A percentile compares a stretch with the other conserved stretches of the same genome.
These are phyloP conservation scores for Neonectria sp. DNA, from an alignment of 2,329 filamentous ascomycete species.

Conservation along the genomic window DNA sequence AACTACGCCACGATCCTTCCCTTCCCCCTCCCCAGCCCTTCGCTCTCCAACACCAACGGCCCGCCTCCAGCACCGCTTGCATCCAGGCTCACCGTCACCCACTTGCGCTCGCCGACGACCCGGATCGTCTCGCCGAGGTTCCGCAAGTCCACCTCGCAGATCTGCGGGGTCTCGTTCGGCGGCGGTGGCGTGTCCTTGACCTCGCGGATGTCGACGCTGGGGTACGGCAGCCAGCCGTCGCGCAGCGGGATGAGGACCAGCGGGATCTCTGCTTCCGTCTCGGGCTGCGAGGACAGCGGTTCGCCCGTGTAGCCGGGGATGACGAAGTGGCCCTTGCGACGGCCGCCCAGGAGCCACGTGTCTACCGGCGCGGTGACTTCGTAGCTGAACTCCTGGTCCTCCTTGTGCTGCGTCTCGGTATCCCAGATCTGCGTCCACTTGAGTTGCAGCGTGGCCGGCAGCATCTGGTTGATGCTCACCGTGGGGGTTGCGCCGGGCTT, in stretches of 20 bases:
- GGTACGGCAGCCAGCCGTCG: slow-evolving; percentile 83
- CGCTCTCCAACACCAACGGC: slow-evolving; percentile 76
- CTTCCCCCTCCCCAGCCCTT: slow-evolving; percentile 53
- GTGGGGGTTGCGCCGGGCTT: slow-evolving; percentile 57
- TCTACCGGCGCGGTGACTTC: slow-evolving; percentile 83
- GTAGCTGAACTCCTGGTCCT: slow-evolving; percentile 83
- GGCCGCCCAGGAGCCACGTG: slow-evolving; percentile 88
- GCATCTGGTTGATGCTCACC: slow-evolving; percentile 74
- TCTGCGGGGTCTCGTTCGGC: slow-evolving; percentile 43
- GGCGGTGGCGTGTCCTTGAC: slow-evolving; percentile 55
- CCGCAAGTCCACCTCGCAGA: slow-evolving; percentile 85
- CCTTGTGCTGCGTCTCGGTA: slow-evolving; percentile 57
- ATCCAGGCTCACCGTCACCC: slow-evolving; percentile 82
- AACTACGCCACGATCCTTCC: slow-evolving; percentile 56
- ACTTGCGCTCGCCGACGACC: slow-evolving; percentile 79
- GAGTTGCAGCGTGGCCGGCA: slow-evolving; percentile 74
- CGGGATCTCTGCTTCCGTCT: slow-evolving; percentile 72
- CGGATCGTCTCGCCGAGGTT: slow-evolving; percentile 84
- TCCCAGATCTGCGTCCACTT: slow-evolving; percentile 77
- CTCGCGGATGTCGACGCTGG: slow-evolving; percentile 83
- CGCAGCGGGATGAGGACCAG: slow-evolving; percentile 86
- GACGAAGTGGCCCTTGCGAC: slow-evolving; percentile 83
- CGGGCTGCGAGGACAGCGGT: slow-evolving; percentile 60
- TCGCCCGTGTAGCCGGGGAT: slow-evolving; percentile 63
- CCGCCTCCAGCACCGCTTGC: slow-evolving; percentile 76